Percentiles rank a stretch among this genome's conserved stretches.
These are phyloP conservation scores for Candida tallmaniae DNA, from an alignment of 805 yeast genomes.

Conservation along the genomic window DNA sequence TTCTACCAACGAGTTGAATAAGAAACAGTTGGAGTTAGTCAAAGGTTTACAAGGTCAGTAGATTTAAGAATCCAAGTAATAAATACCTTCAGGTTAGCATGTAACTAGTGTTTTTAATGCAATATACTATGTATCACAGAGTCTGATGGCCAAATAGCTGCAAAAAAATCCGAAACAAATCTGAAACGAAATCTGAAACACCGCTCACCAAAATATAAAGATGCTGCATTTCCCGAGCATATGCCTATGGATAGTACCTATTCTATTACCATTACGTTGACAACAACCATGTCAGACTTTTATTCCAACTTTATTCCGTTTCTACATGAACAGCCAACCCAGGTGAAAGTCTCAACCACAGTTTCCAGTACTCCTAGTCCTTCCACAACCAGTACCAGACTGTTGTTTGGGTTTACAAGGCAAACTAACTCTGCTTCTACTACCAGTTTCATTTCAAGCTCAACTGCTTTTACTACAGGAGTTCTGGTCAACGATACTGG, in stretches of 20 bases:
- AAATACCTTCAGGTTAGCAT: too few relatives aligned
- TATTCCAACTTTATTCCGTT: conserved; percentile 1
- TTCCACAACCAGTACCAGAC: background rate
- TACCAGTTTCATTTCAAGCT: too few relatives aligned
- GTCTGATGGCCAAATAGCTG: too few relatives aligned
- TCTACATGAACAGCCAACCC: conserved; percentile 1
- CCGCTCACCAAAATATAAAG: conserved; percentile 2
- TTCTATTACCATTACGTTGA: conserved; percentile 9
- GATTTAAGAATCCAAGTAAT: too few relatives aligned
- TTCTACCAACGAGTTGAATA: conserved; percentile 24
- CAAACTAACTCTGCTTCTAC: background rate
- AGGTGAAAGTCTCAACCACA: conserved; percentile 2
- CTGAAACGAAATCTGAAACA: conserved; percentile 3
- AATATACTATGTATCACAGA: too few relatives aligned
- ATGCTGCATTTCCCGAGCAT: background rate
- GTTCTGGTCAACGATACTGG: background rate
- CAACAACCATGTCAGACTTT: conserved; percentile 5
- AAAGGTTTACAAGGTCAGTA: conserved; percentile 27
- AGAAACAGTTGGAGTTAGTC: conserved; percentile 34
- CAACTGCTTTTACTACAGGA: too few relatives aligned
- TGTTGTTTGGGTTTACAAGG: background rate
- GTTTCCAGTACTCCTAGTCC: background rate
- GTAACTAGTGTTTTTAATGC: too few relatives aligned
- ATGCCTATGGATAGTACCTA: conserved; percentile 5
- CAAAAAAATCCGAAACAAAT: too few relatives aligned